Percentiles rank a stretch among this genome's conserved stretches.
These are phyloP conservation scores for Erythrophleum fordii DNA, from an alignment of 306 rosid species.

Conservation along the genomic window DNA sequence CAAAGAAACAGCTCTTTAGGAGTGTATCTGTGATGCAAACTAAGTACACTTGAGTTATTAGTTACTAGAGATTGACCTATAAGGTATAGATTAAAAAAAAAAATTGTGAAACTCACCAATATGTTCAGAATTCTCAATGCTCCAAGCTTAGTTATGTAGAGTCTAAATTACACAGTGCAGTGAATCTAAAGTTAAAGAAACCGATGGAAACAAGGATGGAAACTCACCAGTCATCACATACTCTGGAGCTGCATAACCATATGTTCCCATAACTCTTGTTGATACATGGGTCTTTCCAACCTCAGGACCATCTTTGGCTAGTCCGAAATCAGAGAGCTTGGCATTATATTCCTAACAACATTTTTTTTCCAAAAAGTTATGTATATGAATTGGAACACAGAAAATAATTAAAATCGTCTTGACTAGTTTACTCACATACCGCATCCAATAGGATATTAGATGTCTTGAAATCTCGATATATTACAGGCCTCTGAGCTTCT, in stretches of 20 bases:
- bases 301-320: slow-evolving; percentile 96
- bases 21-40: background rate
- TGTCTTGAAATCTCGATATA: slow-evolving; percentile 97
- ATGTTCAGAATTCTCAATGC: background rate
- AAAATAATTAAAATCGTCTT: slow-evolving; percentile 19
- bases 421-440: slow-evolving; percentile 55
- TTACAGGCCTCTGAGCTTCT: slow-evolving; percentile 82
- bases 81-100: background rate
- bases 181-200: slow-evolving; percentile 23
- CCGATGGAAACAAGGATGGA: slow-evolving; percentile 24
- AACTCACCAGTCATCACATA: slow-evolving; percentile 98
- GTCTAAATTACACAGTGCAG: background rate
- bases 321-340: slow-evolving; percentile 97
- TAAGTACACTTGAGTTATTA: background rate
- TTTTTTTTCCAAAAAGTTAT: background rate
- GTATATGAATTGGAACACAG: slow-evolving; percentile 26
- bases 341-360: slow-evolving; percentile 83
- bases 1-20: background rate
- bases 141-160: background rate
- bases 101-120: background rate
- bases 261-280: slow-evolving; percentile 96
- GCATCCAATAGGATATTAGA: slow-evolving; percentile 93
- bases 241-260: slow-evolving; percentile 98
- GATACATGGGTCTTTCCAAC: slow-evolving; percentile 97
- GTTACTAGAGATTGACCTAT: background rate